A percentile compares a stretch with the other conserved stretches of the same genome.
Conservation (phyloP, 2,329 filamentous ascomycete genomes). For the Falciphora oryzae region DNA sequence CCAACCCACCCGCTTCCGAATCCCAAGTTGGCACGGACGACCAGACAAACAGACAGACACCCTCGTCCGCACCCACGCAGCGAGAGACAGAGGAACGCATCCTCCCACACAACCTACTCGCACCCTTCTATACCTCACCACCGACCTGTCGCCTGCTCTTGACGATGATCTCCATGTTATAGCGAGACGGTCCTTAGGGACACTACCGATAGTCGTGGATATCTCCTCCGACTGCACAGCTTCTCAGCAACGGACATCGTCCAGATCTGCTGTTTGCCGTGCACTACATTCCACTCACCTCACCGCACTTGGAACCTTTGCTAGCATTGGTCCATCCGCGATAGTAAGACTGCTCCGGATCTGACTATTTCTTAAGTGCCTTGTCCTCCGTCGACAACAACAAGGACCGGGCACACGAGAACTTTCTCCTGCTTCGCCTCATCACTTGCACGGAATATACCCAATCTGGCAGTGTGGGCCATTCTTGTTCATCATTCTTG, state of each 20-base stretch:
- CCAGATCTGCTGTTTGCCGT: not conserved
- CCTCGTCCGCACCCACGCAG: not conserved
- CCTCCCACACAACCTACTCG: not conserved
- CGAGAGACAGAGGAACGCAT: not conserved
- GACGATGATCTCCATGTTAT: constrained; percentile 26
- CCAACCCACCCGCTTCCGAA: not conserved
- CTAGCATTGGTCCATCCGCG: not conserved
- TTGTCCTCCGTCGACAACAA: not conserved
- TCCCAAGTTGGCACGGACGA: too few relatives aligned
- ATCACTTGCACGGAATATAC: constrained; percentile 6
- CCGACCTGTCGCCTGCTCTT: constrained; percentile 8
- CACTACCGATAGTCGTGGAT: constrained; percentile 20
- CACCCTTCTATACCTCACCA: not conserved
- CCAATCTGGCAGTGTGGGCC: constrained; percentile 4
- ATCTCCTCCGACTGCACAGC: not conserved
- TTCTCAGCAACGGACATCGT: not conserved
- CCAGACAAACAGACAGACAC: not conserved
- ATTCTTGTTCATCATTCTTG: constrained; percentile 16
- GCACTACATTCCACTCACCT: not conserved
- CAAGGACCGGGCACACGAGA: not conserved
- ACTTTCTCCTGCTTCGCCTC: constrained; percentile 5
- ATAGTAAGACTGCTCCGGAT: not conserved
- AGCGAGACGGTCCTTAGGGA: constrained; percentile 39
- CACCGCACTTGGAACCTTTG: not conserved
- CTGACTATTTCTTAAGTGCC: not conserved